Base-by-base conservation (phyloP, 495 filamentous ascomycete species). In the Annulohypoxylon bovei region DNA sequence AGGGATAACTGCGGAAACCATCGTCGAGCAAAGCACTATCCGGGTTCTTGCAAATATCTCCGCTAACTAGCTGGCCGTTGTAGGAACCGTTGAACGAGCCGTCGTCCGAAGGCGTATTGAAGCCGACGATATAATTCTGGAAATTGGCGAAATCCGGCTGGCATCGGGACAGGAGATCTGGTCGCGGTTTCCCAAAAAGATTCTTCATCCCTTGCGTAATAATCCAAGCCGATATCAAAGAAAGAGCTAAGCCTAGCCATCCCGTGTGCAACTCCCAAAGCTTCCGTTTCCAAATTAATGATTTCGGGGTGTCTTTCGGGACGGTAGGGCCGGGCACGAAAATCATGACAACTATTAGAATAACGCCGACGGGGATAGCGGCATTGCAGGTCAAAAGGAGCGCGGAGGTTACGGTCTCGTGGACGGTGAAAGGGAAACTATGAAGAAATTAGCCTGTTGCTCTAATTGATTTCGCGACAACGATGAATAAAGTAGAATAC, bases 181-280 rank as follows among this genome's bases (percentile, higher is more conserved):
- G 93, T 65, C 93, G 81, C 8, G 93, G 93, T 76, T 95, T 96
- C 37, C 93, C 93, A 67, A 91, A 93, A 1, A 92, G 84, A 79
- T 93, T 95, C 83, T 97, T 97, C 79, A 97, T 86, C 11, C 87
- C 90, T 46, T 91, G 90, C 2, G 92, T 95, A 39, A 95, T 89
- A 46, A 93, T 85, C 81, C 93, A 95, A 1, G 90, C 83, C 9
- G 87, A 78, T 28, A 85, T 86, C 23, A 91, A 82, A 11, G 91
- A 89, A 12, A 95, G 80, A 32, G 87, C 80, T 25, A 97, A 79
- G 4, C 93, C 93, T 49, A 95, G 77, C 69, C 92, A 87, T 6
- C 93, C 93, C 55, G 88, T 91, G 67, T 95, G 93, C 74, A 94
- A 82, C 77, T 97, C 91, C 93, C 93, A 95, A 12, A 97, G 77